Percentiles rank a stretch among this genome's conserved stretches.
Conservation (phyloP, 257 asterid species). For the Avicennia marina region DNA sequence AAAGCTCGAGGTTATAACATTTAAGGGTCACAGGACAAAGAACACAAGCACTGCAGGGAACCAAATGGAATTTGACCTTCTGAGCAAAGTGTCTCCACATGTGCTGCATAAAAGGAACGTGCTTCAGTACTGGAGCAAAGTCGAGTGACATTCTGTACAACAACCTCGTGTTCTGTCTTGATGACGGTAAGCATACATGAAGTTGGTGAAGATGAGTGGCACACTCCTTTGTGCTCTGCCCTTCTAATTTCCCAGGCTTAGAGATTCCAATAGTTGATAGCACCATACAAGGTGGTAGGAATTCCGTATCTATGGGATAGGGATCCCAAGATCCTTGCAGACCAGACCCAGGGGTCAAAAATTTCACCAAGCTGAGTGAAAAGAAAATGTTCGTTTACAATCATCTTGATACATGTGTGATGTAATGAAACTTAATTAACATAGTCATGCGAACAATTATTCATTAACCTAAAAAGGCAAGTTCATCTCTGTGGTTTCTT, state of each 20-base stretch:
- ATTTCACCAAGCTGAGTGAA: constrained; percentile 80
- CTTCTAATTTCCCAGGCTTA: constrained; percentile 86
- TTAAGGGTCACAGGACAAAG: background rate
- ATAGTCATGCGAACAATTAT: no score
- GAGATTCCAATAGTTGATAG: constrained; percentile 92
- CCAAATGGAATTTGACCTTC: constrained; percentile 37
- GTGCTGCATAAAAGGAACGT: constrained; percentile 71
- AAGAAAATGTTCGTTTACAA: background rate
- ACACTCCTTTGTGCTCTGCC: constrained; percentile 74
- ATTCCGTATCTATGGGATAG: constrained; percentile 94
- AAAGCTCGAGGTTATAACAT: background rate
- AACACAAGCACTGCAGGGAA: no score
- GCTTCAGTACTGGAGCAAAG: constrained; percentile 83
- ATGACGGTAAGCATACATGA: constrained; percentile 87
- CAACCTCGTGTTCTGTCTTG: constrained; percentile 80
- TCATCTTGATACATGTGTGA: background rate
- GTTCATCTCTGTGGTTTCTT: no score
- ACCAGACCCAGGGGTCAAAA: constrained; percentile 73
- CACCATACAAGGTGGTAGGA: constrained; percentile 88
- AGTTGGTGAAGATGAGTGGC: constrained; percentile 93
- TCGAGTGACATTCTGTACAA: constrained; percentile 96
- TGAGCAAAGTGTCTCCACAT: constrained; percentile 93
- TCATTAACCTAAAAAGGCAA: no score
- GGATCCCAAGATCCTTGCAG: constrained; percentile 98
- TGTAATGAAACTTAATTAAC: background rate